Percentiles rank a stretch among this genome's conserved stretches.
Conservation (phyloP, 768 basidiomycete genomes). For the Psilocybe tampanensis region DNA sequence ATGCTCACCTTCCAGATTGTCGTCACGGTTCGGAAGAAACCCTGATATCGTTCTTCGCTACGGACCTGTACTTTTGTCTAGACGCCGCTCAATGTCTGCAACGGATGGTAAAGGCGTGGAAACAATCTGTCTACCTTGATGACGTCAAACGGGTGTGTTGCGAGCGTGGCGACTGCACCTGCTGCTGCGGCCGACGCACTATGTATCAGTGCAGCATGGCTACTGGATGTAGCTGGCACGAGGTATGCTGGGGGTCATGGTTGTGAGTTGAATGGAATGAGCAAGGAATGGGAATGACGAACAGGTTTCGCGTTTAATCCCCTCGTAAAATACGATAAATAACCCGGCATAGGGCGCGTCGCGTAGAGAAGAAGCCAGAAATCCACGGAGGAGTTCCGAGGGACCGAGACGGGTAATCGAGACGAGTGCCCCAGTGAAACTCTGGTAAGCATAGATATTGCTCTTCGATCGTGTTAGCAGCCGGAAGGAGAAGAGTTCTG, state of each 20-base stretch:
- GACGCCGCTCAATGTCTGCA: too few relatives aligned
- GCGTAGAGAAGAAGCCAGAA: conserved; percentile 84
- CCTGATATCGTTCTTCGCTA: conserved; percentile 73
- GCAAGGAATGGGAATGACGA: conserved; percentile 20
- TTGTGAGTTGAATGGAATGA: background rate
- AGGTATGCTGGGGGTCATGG: conserved; percentile 35
- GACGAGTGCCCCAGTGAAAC: conserved; percentile 57
- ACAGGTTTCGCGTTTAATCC: conserved; percentile 77
- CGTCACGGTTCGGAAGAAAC: conserved; percentile 61
- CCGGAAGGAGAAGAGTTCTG: background rate
- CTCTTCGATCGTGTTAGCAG: conserved; percentile 49
- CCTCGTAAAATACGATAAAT: conserved; percentile 88
- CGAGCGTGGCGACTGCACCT: conserved; percentile 80
- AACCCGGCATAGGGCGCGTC: conserved; percentile 95
- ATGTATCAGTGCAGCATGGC: conserved; percentile 57
- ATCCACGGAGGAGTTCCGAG: conserved; percentile 82
- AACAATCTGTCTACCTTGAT: conserved; percentile 62
- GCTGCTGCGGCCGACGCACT: conserved; percentile 75
- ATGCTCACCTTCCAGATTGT: conserved; percentile 69
- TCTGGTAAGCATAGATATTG: conserved; percentile 72
- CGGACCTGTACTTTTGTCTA: conserved; percentile 94
- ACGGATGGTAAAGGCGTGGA: too few relatives aligned
- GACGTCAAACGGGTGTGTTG: conserved; percentile 93
- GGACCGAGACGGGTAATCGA: conserved; percentile 73
- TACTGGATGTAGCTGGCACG: conserved; percentile 43